Conservation (phyloP, 495 filamentous ascomycete genomes). For the Bryoglossum gracile region DNA sequence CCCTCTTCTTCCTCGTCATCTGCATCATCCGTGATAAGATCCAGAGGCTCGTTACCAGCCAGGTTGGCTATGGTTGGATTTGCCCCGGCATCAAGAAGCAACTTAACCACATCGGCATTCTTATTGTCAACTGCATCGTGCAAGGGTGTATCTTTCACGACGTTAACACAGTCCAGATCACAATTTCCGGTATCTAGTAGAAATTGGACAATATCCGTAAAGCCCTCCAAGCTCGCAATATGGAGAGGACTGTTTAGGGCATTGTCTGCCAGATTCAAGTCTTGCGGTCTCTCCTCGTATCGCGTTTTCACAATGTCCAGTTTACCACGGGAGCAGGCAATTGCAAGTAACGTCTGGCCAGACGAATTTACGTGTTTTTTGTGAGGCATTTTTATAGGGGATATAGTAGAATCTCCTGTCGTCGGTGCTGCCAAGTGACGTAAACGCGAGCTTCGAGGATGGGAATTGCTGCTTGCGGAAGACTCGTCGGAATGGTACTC, state of each 20-base stretch:
- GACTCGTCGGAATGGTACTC: slow-evolving; percentile 70
- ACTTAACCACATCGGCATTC: slow-evolving; percentile 80
- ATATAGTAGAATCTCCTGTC: slow-evolving; percentile 48
- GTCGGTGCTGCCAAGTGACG: slow-evolving; percentile 55
- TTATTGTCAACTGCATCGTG: slow-evolving; percentile 95
- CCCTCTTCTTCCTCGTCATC: slow-evolving; percentile 13
- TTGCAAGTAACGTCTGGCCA: slow-evolving; percentile 76
- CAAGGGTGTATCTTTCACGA: slow-evolving; percentile 86
- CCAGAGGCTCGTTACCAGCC: slow-evolving; percentile 79
- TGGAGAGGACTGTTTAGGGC: slow-evolving; percentile 92
- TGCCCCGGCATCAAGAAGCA: slow-evolving; percentile 75
- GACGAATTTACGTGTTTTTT: slow-evolving; percentile 82
- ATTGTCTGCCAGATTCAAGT: slow-evolving; percentile 84
- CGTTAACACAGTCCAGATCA: slow-evolving; percentile 58
- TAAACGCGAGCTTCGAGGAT: slow-evolving; percentile 57
- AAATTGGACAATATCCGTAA: slow-evolving; percentile 71
- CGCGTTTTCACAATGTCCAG: slow-evolving; percentile 60
- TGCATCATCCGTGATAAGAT: slow-evolving; percentile 54
- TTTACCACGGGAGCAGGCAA: slow-evolving; percentile 73
- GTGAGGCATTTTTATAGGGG: slow-evolving; percentile 61
- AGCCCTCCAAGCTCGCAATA: slow-evolving; percentile 78
- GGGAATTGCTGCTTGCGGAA: slow-evolving; percentile 61
- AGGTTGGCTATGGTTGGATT: slow-evolving; percentile 84
- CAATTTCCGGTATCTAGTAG: slow-evolving; percentile 69
- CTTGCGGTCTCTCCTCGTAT: slow-evolving; percentile 68